These are phyloP conservation scores for Trametes cubensis DNA, from an alignment of 768 basidiomycete species.

Conservation along the genomic window DNA sequence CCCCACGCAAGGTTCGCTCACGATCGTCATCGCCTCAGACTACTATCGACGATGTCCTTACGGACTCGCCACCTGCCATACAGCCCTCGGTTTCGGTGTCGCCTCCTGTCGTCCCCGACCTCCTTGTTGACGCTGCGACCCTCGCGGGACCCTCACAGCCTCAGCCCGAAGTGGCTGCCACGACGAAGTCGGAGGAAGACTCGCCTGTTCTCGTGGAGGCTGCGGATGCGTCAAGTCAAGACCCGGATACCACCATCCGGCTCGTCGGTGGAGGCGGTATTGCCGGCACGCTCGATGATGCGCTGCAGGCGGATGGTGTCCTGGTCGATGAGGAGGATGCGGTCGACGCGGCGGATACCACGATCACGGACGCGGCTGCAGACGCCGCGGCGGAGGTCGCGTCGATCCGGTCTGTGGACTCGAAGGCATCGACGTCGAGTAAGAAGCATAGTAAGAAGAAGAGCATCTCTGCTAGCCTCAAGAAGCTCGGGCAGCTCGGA, in stretches of 20 bases:
- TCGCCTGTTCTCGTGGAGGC: conserved; percentile 31
- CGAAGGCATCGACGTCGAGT: conserved; percentile 36
- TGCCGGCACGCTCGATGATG: conserved; percentile 41
- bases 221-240: conserved; percentile 20
- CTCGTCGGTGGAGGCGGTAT: conserved; percentile 60
- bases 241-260: conserved; percentile 51
- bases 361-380: conserved; percentile 28
- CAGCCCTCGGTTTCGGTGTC: background rate
- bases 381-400: conserved; percentile 30
- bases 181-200: conserved; percentile 25
- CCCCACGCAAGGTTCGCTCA: conserved; percentile 13
- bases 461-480: conserved; percentile 58
- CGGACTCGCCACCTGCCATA: conserved; percentile 17
- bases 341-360: background rate
- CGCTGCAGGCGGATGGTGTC: conserved; percentile 35
- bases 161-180: background rate
- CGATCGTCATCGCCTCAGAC: conserved; percentile 17
- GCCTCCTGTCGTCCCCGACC: conserved; percentile 11
- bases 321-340: conserved; percentile 43
- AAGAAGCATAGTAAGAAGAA: conserved; percentile 56
- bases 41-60: conserved; percentile 7
- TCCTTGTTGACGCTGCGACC: conserved; percentile 14
- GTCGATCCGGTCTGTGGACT: conserved; percentile 38
- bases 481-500: conserved; percentile 51
- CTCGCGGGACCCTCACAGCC: conserved; percentile 15